Percentiles rank a stretch among this genome's conserved stretches.
Conservation (phyloP, 441 rosid species). For the Gossypium laxum region DNA sequence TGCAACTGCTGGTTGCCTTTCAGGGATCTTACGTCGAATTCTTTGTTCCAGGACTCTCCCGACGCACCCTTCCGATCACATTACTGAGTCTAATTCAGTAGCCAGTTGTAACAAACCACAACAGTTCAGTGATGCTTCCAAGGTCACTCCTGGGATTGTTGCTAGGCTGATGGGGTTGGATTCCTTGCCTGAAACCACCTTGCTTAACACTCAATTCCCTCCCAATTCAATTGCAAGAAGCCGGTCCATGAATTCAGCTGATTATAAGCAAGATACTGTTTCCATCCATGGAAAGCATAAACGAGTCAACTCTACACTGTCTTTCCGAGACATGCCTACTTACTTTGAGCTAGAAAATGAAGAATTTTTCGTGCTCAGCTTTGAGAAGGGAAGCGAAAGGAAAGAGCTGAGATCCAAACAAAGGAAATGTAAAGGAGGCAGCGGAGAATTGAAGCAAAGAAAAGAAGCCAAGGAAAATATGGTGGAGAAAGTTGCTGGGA, state of each 20-base stretch:
- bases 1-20: slow-evolving; percentile 36
- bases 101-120: slow-evolving; percentile 1
- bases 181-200: not conserved
- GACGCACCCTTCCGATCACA: slow-evolving; percentile 47
- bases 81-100: slow-evolving; percentile 24
- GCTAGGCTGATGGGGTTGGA: slow-evolving; percentile 14
- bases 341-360: slow-evolving; percentile 58
- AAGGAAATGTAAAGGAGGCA: slow-evolving; percentile 16
- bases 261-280: slow-evolving; percentile 18
- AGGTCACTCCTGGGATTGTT: slow-evolving; percentile 14
- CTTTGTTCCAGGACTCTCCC: slow-evolving; percentile 48
- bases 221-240: slow-evolving; percentile 30
- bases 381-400: slow-evolving; percentile 28
- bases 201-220: not conserved
- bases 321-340: slow-evolving; percentile 20
- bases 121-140: slow-evolving; percentile 1
- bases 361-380: slow-evolving; percentile 44
- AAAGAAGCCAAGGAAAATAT: slow-evolving; percentile 18
- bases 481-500: slow-evolving; percentile 11
- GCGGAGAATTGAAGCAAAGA: slow-evolving; percentile 26
- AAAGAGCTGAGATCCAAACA: slow-evolving; percentile 7
- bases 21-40: slow-evolving; percentile 44
- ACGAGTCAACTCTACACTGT: slow-evolving; percentile 32
- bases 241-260: slow-evolving; percentile 37
- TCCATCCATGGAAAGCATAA: slow-evolving; percentile 20